Conservation (phyloP, 768 basidiomycete genomes). For the Russula ochroleuca region DNA sequence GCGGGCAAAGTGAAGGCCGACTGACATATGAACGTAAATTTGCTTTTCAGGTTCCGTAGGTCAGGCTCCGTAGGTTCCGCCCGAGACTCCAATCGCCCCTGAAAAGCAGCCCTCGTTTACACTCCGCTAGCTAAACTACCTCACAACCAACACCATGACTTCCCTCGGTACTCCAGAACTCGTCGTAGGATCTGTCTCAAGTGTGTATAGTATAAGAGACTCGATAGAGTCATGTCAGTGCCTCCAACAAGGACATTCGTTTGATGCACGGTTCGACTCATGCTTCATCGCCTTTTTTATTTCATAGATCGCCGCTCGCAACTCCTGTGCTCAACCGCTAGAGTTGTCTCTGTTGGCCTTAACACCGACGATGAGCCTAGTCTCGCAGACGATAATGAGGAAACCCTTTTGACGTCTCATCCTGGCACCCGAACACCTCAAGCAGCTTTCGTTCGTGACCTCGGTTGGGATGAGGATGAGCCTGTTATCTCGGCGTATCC, state of each 20-base stretch:
- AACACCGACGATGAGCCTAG: slow-evolving; percentile 8
- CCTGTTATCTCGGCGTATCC: slow-evolving; percentile 2
- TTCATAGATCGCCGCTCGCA: slow-evolving; percentile 26
- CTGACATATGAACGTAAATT: slow-evolving; percentile 5
- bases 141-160: slow-evolving; percentile 8
- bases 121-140: neutral
- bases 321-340: slow-evolving; percentile 8
- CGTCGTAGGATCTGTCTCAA: slow-evolving; percentile 20
- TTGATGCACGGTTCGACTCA: neutral
- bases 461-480: slow-evolving; percentile 16
- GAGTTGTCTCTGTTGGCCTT: slow-evolving; percentile 5
- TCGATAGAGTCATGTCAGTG: slow-evolving; percentile 20
- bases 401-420: neutral
- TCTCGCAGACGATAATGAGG: slow-evolving; percentile 10
- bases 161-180: slow-evolving; percentile 1
- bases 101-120: neutral
- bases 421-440: neutral
- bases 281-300: neutral
- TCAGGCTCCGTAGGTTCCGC: slow-evolving; percentile 13
- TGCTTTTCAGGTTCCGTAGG: neutral
- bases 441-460: neutral
- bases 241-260: neutral
- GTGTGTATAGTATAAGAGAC: slow-evolving; percentile 24
- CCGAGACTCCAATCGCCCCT: slow-evolving; percentile 7
- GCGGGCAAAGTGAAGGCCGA: too few species aligned